Conservation (phyloP, 768 basidiomycete species). For the Crassisporium funariophilum region DNA sequence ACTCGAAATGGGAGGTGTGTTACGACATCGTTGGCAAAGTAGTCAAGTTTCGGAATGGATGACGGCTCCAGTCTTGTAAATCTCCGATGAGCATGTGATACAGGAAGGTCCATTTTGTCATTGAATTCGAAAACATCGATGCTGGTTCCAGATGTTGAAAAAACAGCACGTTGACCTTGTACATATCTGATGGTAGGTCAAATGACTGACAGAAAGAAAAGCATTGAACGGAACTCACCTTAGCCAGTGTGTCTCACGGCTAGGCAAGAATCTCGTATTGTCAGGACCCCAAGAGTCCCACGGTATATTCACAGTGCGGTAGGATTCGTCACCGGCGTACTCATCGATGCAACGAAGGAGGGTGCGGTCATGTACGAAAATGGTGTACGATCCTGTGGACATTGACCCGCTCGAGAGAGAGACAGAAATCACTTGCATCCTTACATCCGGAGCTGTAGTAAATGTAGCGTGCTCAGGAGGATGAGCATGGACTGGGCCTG, state of each 20-base stretch:
- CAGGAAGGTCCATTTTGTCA: not conserved
- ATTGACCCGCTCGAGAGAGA: not conserved
- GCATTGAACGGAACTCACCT: constrained; percentile 5
- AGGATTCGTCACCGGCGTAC: not conserved
- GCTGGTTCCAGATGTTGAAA: not conserved
- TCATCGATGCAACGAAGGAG: constrained; percentile 9
- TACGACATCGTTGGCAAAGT: not conserved
- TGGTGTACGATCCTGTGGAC: not conserved
- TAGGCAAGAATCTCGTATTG: constrained; percentile 14
- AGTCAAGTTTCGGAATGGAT: not conserved
- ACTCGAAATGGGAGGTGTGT: not conserved
- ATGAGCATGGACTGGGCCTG: constrained; percentile 3
- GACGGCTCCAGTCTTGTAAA: not conserved
- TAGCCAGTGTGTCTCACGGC: constrained; percentile 4
- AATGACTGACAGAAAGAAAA: not conserved
- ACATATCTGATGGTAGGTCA: constrained; percentile 13
- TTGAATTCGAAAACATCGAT: constrained; percentile 15
- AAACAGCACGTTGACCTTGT: constrained; percentile 19
- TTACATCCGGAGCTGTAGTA: not conserved
- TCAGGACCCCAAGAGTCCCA: constrained; percentile 19
- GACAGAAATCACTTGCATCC: constrained; percentile 5
- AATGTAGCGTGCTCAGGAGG: not conserved
- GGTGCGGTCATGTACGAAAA: constrained; percentile 15
- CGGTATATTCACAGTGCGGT: no score
- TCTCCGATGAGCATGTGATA: not conserved